Conservation (phyloP, 441 rosid genomes). For the Syzygium syzygioides region DNA sequence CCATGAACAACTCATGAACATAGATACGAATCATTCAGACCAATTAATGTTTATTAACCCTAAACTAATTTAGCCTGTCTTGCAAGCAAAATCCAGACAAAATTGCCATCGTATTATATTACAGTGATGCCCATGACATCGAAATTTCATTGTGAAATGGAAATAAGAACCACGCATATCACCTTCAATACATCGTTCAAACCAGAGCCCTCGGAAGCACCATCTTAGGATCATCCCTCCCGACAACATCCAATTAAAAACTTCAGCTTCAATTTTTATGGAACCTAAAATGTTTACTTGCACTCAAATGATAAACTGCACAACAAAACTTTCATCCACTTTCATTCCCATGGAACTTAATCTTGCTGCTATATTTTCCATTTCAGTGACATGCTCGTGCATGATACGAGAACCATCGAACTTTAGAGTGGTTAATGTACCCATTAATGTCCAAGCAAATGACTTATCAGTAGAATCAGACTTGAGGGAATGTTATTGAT, state of each 20-base stretch:
- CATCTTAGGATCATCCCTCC: neutral
- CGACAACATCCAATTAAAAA: neutral
- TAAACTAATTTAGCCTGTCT: neutral
- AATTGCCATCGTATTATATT: neutral
- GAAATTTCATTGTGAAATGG: neutral
- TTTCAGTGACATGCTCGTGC: no score
- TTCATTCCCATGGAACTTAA: no score
- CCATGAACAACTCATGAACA: neutral
- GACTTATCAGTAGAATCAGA: no score
- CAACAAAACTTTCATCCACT: no score
- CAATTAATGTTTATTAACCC: neutral
- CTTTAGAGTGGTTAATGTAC: no score
- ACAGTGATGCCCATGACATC: neutral
- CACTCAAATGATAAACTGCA: conserved; percentile 29
- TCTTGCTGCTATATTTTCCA: no score
- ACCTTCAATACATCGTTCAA: neutral
- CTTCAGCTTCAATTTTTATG: neutral
- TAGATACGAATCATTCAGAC: neutral
- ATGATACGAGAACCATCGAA: no score
- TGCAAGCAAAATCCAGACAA: neutral
- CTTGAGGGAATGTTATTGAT: neutral
- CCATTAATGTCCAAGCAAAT: no score
- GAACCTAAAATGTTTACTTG: conserved; percentile 31
- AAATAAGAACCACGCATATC: neutral
- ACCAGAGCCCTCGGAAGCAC: neutral